Percentiles rank a stretch among this genome's conserved stretches.
Evolutionary conservation across 1,284 basidiomycete species (phyloP).

Genomic region (Laetiporus sulphureus): DNA sequence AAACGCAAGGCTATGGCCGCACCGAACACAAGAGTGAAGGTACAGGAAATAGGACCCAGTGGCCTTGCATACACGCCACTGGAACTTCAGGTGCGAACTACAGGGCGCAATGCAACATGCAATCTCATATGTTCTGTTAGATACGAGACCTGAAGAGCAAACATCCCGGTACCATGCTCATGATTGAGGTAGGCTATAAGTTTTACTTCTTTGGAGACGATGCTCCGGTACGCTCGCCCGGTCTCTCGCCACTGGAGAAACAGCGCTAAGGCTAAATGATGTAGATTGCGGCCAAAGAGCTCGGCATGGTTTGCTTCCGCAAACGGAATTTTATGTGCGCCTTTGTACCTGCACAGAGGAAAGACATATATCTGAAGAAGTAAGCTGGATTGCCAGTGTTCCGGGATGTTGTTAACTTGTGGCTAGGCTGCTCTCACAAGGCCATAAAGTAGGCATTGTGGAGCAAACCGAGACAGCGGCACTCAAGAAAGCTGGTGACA

Average conservation of each 20-base stretch:
- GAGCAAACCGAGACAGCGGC: slow-evolving; percentile 95
- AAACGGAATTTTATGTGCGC: slow-evolving; percentile 81
- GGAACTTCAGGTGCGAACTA: slow-evolving; percentile 63
- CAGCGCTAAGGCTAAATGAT: background rate
- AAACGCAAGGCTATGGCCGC: slow-evolving; percentile 26
- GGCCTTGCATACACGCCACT: slow-evolving; percentile 78
- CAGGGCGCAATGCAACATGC: too few relatives aligned
- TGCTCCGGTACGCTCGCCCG: slow-evolving; percentile 49
- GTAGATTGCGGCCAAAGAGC: slow-evolving; percentile 71
- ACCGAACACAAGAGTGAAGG: slow-evolving; percentile 31
- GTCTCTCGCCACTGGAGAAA: background rate
- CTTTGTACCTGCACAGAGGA: slow-evolving; percentile 76
- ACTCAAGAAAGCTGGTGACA: slow-evolving; percentile 87
- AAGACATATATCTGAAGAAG: slow-evolving; percentile 88
- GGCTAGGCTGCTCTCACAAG: slow-evolving; percentile 73
- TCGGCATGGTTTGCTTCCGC: slow-evolving; percentile 77
- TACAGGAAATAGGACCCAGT: slow-evolving; percentile 62
- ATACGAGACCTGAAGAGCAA: slow-evolving; percentile 66
- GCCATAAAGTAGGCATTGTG: slow-evolving; percentile 88
- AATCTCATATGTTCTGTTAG: too few relatives aligned
- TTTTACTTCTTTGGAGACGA: slow-evolving; percentile 88
- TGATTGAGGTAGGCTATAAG: slow-evolving; percentile 89
- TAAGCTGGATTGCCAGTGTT: slow-evolving; percentile 26
- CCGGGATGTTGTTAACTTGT: background rate
- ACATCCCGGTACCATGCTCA: slow-evolving; percentile 71